These are phyloP conservation scores for Picea abies DNA, from an alignment of 83 land plant genomes.

Conservation along the genomic window DNA sequence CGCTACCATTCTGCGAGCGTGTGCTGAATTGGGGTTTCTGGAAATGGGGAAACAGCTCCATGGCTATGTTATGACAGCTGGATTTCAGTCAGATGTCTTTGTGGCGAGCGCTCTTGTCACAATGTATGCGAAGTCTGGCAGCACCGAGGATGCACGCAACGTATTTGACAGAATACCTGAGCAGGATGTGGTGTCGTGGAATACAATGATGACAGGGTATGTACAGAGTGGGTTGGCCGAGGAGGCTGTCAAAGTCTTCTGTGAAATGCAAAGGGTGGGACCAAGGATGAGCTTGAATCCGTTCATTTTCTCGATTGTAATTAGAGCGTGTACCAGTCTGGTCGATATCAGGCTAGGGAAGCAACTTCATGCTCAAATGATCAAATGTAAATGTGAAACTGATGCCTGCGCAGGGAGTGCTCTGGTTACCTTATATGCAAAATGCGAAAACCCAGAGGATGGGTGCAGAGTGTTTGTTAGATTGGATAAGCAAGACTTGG, in stretches of 20 bases:
- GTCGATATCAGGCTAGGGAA: constrained; percentile 13
- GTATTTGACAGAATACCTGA: constrained; percentile 15
- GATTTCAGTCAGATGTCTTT: constrained; percentile 7
- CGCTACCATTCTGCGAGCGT: constrained; percentile 22
- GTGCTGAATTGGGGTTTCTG: background rate
- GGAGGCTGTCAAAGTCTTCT: constrained; percentile 22
- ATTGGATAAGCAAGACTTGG: constrained; percentile 18
- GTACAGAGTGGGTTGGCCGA: constrained; percentile 17
- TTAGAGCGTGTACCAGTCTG: constrained; percentile 22
- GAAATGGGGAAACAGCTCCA: constrained; percentile 22
- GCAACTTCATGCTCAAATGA: constrained; percentile 36
- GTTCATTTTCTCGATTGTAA: constrained; percentile 22
- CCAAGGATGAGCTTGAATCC: constrained; percentile 17
- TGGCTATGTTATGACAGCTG: constrained; percentile 21
- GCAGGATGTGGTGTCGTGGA: constrained; percentile 30
- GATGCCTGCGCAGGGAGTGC: constrained; percentile 27
- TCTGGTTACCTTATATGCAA: constrained; percentile 29
- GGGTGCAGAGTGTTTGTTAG: constrained; percentile 22
- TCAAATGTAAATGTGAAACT: constrained; percentile 3
- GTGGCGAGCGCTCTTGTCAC: constrained; percentile 24
- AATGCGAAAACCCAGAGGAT: constrained; percentile 16
- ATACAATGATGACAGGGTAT: constrained; percentile 23
- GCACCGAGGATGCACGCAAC: constrained; percentile 15
- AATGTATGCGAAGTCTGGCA: constrained; percentile 26
- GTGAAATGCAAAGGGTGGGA: constrained; percentile 8